These are phyloP conservation scores for Phytophthora niederhauseri DNA, from an alignment of 352 stramenopile genomes.

Conservation along the genomic window DNA sequence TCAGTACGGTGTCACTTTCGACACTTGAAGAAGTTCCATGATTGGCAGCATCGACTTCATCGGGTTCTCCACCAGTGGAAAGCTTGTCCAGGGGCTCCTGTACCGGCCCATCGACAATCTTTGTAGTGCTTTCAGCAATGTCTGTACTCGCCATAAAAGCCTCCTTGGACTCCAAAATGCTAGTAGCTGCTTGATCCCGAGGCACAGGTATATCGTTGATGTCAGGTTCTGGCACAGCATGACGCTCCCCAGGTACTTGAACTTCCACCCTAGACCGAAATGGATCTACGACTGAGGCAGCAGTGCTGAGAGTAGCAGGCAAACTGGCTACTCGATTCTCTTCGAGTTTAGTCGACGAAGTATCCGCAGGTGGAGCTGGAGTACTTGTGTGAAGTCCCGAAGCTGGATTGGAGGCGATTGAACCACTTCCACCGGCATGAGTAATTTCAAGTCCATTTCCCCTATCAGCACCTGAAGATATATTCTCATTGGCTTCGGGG, in stretches of 20 bases:
- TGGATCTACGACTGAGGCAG: not conserved
- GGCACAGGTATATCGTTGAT: not conserved
- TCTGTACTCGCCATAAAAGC: not conserved
- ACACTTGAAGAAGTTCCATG: not conserved
- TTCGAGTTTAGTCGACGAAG: conserved; percentile 15
- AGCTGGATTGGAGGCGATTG: not conserved
- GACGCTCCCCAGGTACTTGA: conserved; percentile 6
- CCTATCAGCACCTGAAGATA: conserved; percentile 4
- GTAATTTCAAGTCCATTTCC: not conserved
- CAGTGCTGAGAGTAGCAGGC: not conserved
- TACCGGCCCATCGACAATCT: not conserved
- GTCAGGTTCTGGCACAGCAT: conserved; percentile 3
- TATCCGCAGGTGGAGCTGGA: not conserved
- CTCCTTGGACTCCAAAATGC: not conserved
- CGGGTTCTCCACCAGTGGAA: not conserved
- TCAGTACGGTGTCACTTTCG: not conserved
- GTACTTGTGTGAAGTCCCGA: not conserved
- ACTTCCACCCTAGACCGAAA: not conserved
- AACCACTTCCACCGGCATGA: not conserved
- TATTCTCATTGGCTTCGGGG: conserved; percentile 23
- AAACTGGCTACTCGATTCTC: conserved; percentile 22
- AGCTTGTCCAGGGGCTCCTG: conserved; percentile 1
- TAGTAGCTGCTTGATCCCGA: conserved; percentile 1
- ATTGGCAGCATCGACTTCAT: not conserved
- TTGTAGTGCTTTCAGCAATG: conserved; percentile 1